A percentile compares a stretch with the other conserved stretches of the same genome.
phyloP scores from a whole-genome alignment of 2,329 filamentous ascomycete genomes.

The Sporothrix mexicana region DNA sequence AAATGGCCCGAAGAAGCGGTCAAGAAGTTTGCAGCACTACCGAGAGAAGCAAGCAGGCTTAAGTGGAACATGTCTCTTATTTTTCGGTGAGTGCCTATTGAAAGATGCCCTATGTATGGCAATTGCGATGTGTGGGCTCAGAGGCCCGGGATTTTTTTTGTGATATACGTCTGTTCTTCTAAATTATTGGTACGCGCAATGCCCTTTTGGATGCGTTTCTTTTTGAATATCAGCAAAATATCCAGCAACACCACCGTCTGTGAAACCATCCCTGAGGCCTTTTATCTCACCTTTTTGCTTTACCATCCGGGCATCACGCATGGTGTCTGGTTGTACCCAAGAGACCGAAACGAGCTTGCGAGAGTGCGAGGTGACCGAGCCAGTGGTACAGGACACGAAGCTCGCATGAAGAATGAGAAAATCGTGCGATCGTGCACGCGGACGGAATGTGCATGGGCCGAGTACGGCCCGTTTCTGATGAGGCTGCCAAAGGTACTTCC shows the following conservation, averaged over 20 bases:
- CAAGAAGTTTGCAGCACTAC: background rate
- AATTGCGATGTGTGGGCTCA: background rate
- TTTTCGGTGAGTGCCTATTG: background rate
- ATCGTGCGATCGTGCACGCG: conserved; percentile 14
- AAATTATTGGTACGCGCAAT: conserved; percentile 4
- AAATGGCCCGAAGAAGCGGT: conserved; percentile 24
- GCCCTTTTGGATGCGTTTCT: background rate
- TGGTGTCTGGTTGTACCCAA: conserved; percentile 14
- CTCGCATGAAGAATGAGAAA: background rate
- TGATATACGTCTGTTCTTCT: background rate
- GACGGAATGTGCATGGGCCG: background rate
- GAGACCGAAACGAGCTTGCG: background rate
- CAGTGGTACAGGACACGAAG: conserved; percentile 6
- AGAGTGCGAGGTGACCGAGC: background rate
- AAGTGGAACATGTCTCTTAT: conserved; percentile 27
- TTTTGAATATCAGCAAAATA: background rate
- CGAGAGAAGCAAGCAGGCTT: background rate
- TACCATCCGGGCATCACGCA: conserved; percentile 14
- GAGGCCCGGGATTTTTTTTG: background rate
- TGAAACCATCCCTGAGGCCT: conserved; percentile 28
- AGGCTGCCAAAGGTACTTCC: background rate
- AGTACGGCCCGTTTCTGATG: conserved; percentile 8
- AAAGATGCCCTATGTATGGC: background rate
- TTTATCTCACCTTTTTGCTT: conserved; percentile 28
- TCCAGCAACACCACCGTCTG: background rate